Evolutionary conservation across 805 yeast species (phyloP), one percentile per base, ranked within the genome.

Genomic region (Candida ficus): DNA sequence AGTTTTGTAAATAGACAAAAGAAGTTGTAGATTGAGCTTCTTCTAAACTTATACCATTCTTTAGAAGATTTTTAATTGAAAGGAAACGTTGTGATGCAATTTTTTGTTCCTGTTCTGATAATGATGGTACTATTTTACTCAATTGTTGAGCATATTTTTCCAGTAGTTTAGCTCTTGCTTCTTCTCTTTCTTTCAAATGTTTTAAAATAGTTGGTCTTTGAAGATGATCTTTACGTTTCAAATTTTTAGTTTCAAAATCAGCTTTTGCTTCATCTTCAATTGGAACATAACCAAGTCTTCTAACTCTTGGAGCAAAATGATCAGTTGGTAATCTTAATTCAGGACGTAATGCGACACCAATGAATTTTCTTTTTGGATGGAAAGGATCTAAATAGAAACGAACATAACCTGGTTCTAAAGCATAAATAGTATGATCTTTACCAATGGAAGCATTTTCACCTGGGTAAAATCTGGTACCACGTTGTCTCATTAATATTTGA

Each of bases 391-490:
- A 67, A 63, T 93, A 93, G 64, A 77, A 93, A 48, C 95, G 76
- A 23, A 91, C 97, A 60, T 70, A 88, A 20, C 99, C 99, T 3
- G 96, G 96, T 58, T 93, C 98, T 27, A 70, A 55, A 4, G 99
- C 96, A 61, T 71, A 88, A 25, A 93, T 75, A 2, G 99, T 91
- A 62, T 90, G 97, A 61, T 93, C 98, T 54, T 78, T 82, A 47
- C 99, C 99, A 45, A 91, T 86, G 8, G 80, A 80, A 10, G 79
- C 84, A 53, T 93, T 90, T 50, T 85, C 95, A 26, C 99, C 99
- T 0, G 99, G 98, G 57, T 79, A 93, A 61, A 90, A 84, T 56
- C 78, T 83, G 16, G 98, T 88, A 54, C 99, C 99, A 61, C 98
- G 76, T 60, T 93, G 99, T 61, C 97, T 79, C 78, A 85, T 77